Base-by-base conservation (phyloP, 2,329 filamentous ascomycete species). In the Botryosphaeria dothidea region DNA sequence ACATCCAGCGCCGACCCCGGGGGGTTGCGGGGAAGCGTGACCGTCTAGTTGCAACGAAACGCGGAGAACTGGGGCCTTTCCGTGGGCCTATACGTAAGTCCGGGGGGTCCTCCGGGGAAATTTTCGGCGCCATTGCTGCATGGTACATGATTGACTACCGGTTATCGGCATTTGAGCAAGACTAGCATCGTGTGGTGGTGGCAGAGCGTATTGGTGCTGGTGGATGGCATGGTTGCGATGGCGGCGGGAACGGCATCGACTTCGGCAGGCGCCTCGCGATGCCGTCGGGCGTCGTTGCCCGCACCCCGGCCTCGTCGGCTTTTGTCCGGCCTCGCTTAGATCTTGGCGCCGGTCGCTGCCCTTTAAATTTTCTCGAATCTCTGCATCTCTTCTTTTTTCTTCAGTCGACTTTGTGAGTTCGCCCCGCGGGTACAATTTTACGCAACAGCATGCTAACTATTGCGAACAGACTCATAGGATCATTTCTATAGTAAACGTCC, bases 401-500 rank as follows among this genome's bases (percentile, higher is more conserved):
- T 34, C 31, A 62, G 58, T 62, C 58, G 58, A 62, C 58, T 62
- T 62, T 15, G n/a, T n/a, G n/a, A n/a, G n/a, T n/a, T 17, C 4
- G 4, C 9, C 43, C 19, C 21, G 9, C 43, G 4, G 3, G 3
- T 13, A n/a, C 8, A 11, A 7, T 23, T 23, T 4, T 19, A 23
- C 5, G 7, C 23, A 51, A 17, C 48, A 8, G 1, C 25, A 5
- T 25, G 19, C 48, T 51, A 19, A 51, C 48, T 23, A 6, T 19
- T 21, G 9, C 13, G 9, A 36, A 29, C n/a, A n/a, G n/a, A 60
- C 56, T 60, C 56, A 76, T 73, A 92, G 91, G 93, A 94, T 94
- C 92, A 92, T 92, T 96, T 96, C 91, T 96, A 93, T 93, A 97
- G 92, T 93, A 89, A 86, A 92, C 88, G 88, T 93, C 90, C 86